Percentiles rank a stretch among this genome's conserved stretches.
Conservation (phyloP, 208 protist species). For the Vickermania spadyakhi region DNA sequence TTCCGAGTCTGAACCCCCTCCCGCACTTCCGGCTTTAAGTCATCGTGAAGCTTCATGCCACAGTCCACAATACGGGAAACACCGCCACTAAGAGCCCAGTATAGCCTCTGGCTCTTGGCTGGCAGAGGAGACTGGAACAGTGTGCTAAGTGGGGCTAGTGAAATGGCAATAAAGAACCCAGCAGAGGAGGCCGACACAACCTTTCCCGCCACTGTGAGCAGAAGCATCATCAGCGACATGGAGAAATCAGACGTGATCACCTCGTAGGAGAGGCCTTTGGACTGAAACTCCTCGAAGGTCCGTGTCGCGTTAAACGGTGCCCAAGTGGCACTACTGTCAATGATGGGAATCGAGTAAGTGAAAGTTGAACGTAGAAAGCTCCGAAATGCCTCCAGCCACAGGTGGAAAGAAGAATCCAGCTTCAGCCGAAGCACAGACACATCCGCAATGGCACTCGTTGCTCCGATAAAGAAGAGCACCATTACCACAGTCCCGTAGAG, state of each 20-base stretch:
- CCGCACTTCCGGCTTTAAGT: slow-evolving; percentile 61
- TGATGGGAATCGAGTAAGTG: slow-evolving; percentile 26
- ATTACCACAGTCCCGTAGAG: slow-evolving; percentile 18
- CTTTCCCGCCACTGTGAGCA: slow-evolving; percentile 41
- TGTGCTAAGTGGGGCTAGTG: slow-evolving; percentile 43
- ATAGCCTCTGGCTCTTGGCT: slow-evolving; percentile 32
- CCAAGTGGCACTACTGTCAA: slow-evolving; percentile 23
- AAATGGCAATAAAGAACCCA: slow-evolving; percentile 37
- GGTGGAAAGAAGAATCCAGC: slow-evolving; percentile 7
- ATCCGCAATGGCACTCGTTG: slow-evolving; percentile 46
- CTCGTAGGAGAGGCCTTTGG: background rate
- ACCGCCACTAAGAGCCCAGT: slow-evolving; percentile 46
- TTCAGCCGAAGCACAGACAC: slow-evolving; percentile 13
- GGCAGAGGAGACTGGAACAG: slow-evolving; percentile 34
- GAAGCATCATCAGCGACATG: slow-evolving; percentile 26
- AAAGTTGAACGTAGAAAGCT: slow-evolving; percentile 41
- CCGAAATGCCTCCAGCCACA: slow-evolving; percentile 40
- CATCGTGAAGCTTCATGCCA: slow-evolving; percentile 43
- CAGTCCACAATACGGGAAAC: slow-evolving; percentile 27
- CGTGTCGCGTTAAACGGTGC: slow-evolving; percentile 28
- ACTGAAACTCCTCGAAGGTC: slow-evolving; percentile 16
- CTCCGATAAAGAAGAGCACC: slow-evolving; percentile 42
- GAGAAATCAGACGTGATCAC: slow-evolving; percentile 14
- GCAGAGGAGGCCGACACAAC: slow-evolving; percentile 23
- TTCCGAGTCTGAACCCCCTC: slow-evolving; percentile 41